Conservation (phyloP, 192 early-diverging fungal genomes). For the Coemansia nantahalensis region DNA sequence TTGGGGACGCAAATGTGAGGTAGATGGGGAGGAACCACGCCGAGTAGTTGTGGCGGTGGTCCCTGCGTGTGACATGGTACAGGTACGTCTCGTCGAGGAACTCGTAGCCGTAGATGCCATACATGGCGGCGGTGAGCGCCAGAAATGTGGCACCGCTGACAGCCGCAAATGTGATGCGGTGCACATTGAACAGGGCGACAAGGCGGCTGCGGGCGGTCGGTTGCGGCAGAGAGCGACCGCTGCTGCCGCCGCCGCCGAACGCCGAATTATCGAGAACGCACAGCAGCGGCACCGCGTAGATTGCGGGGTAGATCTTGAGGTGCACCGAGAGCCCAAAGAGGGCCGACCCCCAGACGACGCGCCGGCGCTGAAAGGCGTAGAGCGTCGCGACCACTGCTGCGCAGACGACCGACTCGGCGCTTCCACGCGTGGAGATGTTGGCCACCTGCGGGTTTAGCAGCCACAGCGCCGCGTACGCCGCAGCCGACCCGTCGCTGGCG, state of each 20-base stretch:
- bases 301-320: conserved; percentile 95
- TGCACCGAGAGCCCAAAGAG: conserved; percentile 92
- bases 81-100: conserved; percentile 91
- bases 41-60: conserved; percentile 99
- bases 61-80: conserved; percentile 93
- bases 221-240: too few species aligned
- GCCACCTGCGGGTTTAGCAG: conserved; percentile 94
- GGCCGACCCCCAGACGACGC: conserved; percentile 54
- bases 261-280: conserved; percentile 52
- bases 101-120: conserved; percentile 71
- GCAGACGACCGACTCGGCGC: conserved; percentile 84
- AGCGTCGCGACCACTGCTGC: conserved; percentile 73
- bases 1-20: conserved; percentile 59
- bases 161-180: conserved; percentile 62
- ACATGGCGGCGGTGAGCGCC: conserved; percentile 66
- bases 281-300: conserved; percentile 87
- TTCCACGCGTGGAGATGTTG: conserved; percentile 94
- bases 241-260: too few species aligned
- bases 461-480: conserved; percentile 70
- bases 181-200: conserved; percentile 50
- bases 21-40: conserved; percentile 97
- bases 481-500: conserved; percentile 49
- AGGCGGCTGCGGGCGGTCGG: conserved; percentile 8
- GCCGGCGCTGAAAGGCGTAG: conserved; percentile 62
- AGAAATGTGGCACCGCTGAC: conserved; percentile 65